phyloP scores from a whole-genome alignment of 164 flowering plant species.

The Stephania cephalantha region DNA sequence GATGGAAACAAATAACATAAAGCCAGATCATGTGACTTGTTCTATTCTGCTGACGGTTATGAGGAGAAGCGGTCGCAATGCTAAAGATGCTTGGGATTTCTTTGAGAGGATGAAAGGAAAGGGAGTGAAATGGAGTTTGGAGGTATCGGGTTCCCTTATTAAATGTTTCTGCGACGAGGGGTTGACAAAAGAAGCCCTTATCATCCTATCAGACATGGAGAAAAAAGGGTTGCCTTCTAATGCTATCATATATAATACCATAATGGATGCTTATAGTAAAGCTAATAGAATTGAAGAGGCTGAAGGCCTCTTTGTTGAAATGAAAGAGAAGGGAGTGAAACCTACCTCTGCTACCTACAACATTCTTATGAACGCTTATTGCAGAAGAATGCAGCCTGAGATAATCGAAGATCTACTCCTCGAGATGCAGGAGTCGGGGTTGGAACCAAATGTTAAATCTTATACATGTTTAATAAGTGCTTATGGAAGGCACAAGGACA shows the following conservation, averaged over 20 bases:
- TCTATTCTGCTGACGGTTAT: slow-evolving; percentile 67
- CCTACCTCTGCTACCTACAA: slow-evolving; percentile 69
- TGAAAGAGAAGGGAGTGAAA: slow-evolving; percentile 59
- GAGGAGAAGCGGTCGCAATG: slow-evolving; percentile 72
- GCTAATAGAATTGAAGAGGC: slow-evolving; percentile 79
- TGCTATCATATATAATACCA: slow-evolving; percentile 65
- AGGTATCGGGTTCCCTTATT: slow-evolving; percentile 72
- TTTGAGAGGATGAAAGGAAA: slow-evolving; percentile 73
- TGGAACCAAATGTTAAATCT: slow-evolving; percentile 75
- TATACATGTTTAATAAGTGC: slow-evolving; percentile 85
- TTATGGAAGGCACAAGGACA: slow-evolving; percentile 74
- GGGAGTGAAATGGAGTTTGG: slow-evolving; percentile 69
- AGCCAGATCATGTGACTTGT: slow-evolving; percentile 80
- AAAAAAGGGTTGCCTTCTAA: slow-evolving; percentile 69
- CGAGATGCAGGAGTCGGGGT: slow-evolving; percentile 63
- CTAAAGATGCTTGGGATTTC: slow-evolving; percentile 84
- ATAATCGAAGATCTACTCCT: slow-evolving; percentile 63
- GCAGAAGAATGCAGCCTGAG: slow-evolving; percentile 85
- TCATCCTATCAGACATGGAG: slow-evolving; percentile 83
- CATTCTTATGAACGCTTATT: slow-evolving; percentile 85
- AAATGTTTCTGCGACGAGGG: slow-evolving; percentile 94
- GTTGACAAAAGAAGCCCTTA: slow-evolving; percentile 72
- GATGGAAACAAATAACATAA: slow-evolving; percentile 58
- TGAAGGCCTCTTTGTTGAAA: slow-evolving; percentile 86
- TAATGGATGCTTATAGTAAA: slow-evolving; percentile 76